Evolutionary conservation across 345 rosid genomes (phyloP).

Genomic region (Carallia pectinifolia): DNA sequence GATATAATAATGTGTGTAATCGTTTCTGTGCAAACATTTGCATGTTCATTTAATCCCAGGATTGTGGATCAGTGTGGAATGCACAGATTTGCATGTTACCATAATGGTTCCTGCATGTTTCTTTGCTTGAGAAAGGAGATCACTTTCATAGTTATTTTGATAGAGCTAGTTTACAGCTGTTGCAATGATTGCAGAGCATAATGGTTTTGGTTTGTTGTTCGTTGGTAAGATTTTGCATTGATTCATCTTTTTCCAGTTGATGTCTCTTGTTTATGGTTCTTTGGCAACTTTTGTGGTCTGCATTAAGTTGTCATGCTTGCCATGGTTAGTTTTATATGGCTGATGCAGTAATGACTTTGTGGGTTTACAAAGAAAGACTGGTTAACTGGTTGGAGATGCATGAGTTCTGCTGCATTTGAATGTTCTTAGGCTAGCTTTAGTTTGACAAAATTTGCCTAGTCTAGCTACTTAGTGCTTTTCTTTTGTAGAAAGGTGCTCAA

Average conservation of each 20-base stretch:
- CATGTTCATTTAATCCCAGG: too few relatives aligned
- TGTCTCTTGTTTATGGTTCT: neutral
- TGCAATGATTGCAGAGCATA: too few relatives aligned
- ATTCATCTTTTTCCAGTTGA: neutral
- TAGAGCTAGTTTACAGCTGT: too few relatives aligned
- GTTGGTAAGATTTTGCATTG: neutral
- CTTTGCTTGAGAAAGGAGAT: neutral
- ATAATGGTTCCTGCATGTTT: neutral
- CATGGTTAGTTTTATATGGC: neutral
- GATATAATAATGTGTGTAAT: too few relatives aligned
- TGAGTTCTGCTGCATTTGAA: neutral
- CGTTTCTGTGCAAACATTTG: too few relatives aligned
- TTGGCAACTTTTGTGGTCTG: too few relatives aligned
- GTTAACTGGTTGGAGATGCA: neutral
- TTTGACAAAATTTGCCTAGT: too few relatives aligned
- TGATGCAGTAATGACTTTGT: neutral
- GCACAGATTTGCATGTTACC: neutral
- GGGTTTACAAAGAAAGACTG: neutral
- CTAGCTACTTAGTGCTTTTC: too few relatives aligned
- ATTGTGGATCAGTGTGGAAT: neutral
- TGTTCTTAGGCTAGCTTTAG: too few relatives aligned
- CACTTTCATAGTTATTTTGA: neutral
- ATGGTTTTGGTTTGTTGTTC: too few relatives aligned
- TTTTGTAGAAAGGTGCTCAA: too few relatives aligned
- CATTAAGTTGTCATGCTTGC: neutral